Evolutionary conservation across 768 basidiomycete species (phyloP).

Genomic region (Naganishia onofrii): DNA sequence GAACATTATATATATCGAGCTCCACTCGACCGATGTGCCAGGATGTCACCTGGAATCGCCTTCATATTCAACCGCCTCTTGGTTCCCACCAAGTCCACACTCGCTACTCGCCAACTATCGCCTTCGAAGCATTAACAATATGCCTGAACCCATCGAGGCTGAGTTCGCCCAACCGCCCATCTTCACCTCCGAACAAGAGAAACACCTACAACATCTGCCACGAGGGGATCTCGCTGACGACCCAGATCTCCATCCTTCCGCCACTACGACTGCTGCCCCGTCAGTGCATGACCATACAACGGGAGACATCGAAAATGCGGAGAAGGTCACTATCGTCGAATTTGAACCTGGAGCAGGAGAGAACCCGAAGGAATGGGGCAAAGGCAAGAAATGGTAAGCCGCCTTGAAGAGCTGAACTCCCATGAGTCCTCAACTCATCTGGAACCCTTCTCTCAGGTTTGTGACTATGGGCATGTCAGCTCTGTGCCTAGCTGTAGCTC

Average conservation of each 20-base stretch:
- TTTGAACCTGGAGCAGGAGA: conserved; percentile 33
- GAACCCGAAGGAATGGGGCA: conserved; percentile 39
- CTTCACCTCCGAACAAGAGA: conserved; percentile 35
- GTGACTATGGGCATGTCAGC: conserved; percentile 32
- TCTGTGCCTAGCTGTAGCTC: conserved; percentile 43
- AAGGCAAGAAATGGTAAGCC: conserved; percentile 39
- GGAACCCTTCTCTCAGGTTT: conserved; percentile 3
- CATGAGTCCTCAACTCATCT: not conserved
- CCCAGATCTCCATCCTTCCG: conserved; percentile 24
- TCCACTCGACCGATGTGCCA: not conserved
- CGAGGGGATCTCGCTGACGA: conserved; percentile 27
- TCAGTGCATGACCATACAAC: not conserved
- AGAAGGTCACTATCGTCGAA: conserved; percentile 39
- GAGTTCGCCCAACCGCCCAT: conserved; percentile 38
- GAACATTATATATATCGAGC: conserved; percentile 4
- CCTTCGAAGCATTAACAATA: conserved; percentile 2
- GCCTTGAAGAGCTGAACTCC: not conserved
- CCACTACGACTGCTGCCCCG: conserved; percentile 4
- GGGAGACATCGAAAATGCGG: conserved; percentile 20
- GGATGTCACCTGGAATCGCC: not conserved
- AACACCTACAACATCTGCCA: conserved; percentile 2
- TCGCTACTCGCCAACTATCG: not conserved
- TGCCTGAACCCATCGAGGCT: conserved; percentile 40
- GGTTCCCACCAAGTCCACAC: not conserved
- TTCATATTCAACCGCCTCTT: not conserved